Percentiles rank a stretch among this genome's conserved stretches.
Conservation (phyloP, 345 rosid species). For the Gossypium thurberi region DNA sequence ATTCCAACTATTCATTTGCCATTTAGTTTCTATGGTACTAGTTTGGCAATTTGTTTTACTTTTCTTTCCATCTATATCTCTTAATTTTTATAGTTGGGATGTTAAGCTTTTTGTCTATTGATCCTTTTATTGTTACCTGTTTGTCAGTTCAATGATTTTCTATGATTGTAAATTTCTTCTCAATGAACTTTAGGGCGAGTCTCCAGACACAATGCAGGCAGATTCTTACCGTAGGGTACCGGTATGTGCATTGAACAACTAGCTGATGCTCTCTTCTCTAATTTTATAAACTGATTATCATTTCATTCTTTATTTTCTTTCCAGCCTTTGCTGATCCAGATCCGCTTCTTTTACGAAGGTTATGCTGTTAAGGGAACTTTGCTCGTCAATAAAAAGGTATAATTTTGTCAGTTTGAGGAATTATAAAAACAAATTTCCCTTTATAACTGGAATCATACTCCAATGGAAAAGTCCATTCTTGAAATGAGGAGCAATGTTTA, state of each 20-base stretch:
- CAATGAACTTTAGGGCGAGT: constrained; percentile 13
- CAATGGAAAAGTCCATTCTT: not conserved
- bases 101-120: not conserved
- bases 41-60: not conserved
- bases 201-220: constrained; percentile 7
- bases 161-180: constrained; percentile 5
- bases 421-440: not conserved
- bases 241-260: constrained; percentile 23
- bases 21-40: not conserved
- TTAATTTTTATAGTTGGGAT: not conserved
- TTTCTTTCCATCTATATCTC: not conserved
- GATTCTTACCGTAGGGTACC: constrained; percentile 24
- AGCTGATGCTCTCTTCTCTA: not conserved
- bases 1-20: not conserved
- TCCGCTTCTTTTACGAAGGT: constrained; percentile 66
- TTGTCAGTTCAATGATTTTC: not conserved
- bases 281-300: not conserved
- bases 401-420: not conserved
- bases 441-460: not conserved
- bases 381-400: constrained; percentile 65
- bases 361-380: constrained; percentile 72
- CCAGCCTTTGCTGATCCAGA: constrained; percentile 79
- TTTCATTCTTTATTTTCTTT: constrained; percentile 5
- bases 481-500: not conserved
- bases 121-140: constrained; percentile 3